Evolutionary conservation across 768 basidiomycete genomes (phyloP).

Genomic region (Phanerodontia chrysosporium): DNA sequence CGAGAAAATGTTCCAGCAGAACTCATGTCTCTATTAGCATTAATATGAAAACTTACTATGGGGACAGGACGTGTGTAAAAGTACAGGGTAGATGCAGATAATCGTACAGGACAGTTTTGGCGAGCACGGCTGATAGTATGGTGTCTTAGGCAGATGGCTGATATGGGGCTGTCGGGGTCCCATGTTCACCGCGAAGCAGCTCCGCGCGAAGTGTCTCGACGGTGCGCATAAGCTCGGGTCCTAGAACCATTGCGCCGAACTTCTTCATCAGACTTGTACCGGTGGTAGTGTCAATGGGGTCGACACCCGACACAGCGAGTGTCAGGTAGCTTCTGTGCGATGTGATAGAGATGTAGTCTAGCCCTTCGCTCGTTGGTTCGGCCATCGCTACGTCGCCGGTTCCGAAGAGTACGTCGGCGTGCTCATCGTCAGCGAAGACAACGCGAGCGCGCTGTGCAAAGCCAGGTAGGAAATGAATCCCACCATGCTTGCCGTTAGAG

Average conservation of each 20-base stretch:
- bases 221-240: constrained; percentile 11
- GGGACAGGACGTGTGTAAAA: neutral
- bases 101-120: neutral
- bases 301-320: constrained; percentile 11
- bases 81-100: neutral
- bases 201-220: constrained; percentile 2
- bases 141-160: constrained; percentile 3
- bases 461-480: constrained; percentile 11
- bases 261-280: constrained; percentile 6
- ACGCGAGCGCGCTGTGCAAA: constrained; percentile 11
- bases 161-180: neutral
- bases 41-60: constrained; percentile 1
- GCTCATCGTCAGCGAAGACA: constrained; percentile 11
- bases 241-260: constrained; percentile 11
- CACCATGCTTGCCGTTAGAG: neutral
- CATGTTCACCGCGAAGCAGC: neutral
- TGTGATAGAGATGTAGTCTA: constrained; percentile 6
- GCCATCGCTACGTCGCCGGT: neutral
- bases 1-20: neutral
- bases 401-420: constrained; percentile 13
- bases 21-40: neutral
- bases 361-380: constrained; percentile 5
- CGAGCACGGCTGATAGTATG: neutral
- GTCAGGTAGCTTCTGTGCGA: constrained; percentile 8
- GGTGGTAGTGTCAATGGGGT: constrained; percentile 6